phyloP scores from a whole-genome alignment of 2,329 filamentous ascomycete genomes.

The Escovopsis sp. region DNA sequence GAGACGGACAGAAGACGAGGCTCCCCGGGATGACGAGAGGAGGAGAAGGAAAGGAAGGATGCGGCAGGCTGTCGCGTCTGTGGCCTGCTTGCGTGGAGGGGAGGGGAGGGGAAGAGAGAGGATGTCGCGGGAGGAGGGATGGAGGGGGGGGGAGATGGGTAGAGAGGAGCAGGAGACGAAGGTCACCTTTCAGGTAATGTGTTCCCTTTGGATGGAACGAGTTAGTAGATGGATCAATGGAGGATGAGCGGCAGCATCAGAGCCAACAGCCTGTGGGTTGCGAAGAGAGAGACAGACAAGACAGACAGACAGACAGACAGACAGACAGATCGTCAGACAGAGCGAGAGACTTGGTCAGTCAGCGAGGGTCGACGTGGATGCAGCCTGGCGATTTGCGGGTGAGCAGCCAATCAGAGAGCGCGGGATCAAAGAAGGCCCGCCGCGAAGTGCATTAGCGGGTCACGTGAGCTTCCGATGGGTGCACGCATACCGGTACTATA shows the following conservation, averaged over 20 bases:
- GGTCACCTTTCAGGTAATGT: conserved; percentile 20
- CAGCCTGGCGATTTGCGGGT: too few species aligned
- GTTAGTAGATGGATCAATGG: neutral
- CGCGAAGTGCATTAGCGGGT: conserved; percentile 2
- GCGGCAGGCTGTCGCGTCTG: conserved; percentile 9
- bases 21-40: too few species aligned
- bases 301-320: too few species aligned
- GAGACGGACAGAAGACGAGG: conserved; percentile 4
- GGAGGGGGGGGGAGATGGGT: conserved; percentile 7
- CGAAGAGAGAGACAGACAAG: neutral
- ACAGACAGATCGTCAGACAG: neutral
- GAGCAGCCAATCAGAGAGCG: conserved; percentile 8
- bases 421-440: conserved; percentile 11
- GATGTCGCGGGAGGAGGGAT: conserved; percentile 10
- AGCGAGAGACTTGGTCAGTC: too few species aligned
- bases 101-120: neutral
- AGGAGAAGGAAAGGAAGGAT: conserved; percentile 1
- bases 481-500: too few species aligned
- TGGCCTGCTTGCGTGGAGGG: conserved; percentile 15
- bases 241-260: neutral
- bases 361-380: neutral
- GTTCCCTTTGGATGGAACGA: conserved; percentile 12
- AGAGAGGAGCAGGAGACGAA: conserved; percentile 9
- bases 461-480: conserved; percentile 3
- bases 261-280: conserved; percentile 1